Base-by-base conservation (phyloP, 345 rosid genomes). In the Brassica juncea region DNA sequence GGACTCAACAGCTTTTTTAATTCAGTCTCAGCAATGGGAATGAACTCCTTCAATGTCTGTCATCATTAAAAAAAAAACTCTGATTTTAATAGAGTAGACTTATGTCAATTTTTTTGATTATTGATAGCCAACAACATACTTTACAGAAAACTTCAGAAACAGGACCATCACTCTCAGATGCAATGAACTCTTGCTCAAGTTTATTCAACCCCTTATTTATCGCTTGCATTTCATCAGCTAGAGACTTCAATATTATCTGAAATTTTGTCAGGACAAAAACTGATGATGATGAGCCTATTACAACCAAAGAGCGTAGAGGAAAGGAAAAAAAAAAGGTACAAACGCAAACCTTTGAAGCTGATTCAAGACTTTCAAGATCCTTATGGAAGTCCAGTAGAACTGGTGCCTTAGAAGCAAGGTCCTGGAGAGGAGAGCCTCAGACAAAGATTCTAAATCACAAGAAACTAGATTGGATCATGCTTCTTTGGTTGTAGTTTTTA, bases 191-290 rank as follows among this genome's bases (percentile, higher is more conserved):
- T 86, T 89, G 97, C 71, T 86, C 85, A 55, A 95, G 85, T 86
- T 89, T 93, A 77, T 89, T 93, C 77, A 95, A 78, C 67, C 98
- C 99, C 86, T 89, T 91, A 81, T 80, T 86, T 77, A 95, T 89
- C 62, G 97, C 97, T 85, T 93, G 97, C 99, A 91, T 93, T 89
- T 95, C 97, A 81, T 91, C 97, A 14, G 94, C 98, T 79, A 95
- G 83, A 37, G 91, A 88, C 83, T 95, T 91, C 89, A 93, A 66
- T 88, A 89, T 96, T 52, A 91, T 90, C 98, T 95, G 90, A 85
- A 74, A 12, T 8, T 31, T 54, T 35, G 71, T 28, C 32, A 74
- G 52, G 57, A 77, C 64, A 0, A 66, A 35, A 70, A 27, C 54
- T 42, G 49, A 42, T 42, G 49, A 23, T 58, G 58, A 70, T 74